Conservation (phyloP, 345 rosid species). For the Hirschfeldia incana region DNA sequence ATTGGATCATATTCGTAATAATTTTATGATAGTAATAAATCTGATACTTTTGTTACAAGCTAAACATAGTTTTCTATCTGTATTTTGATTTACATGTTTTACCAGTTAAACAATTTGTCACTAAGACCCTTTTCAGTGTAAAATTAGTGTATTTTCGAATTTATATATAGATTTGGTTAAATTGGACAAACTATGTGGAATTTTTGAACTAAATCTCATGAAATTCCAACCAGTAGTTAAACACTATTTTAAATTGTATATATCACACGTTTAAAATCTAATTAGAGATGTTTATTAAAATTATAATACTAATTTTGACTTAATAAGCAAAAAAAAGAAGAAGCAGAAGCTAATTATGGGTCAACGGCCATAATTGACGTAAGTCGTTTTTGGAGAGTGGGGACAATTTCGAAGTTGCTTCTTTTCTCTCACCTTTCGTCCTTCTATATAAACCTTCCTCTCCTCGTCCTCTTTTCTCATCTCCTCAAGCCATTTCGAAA, state of each 20-base stretch:
- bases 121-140: no score
- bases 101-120: no score
- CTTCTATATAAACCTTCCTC: background rate
- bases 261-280: background rate
- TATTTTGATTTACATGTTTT: no score
- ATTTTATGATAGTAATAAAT: no score
- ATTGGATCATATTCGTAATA: no score
- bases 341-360: conserved; percentile 22
- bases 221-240: background rate
- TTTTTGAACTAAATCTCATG: no score
- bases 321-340: background rate
- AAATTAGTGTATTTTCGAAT: no score
- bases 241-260: background rate
- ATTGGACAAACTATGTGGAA: no score
- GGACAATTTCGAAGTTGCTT: conserved; percentile 4
- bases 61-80: no score
- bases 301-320: background rate
- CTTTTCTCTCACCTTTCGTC: background rate
- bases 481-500: background rate
- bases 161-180: no score
- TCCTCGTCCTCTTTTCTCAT: background rate
- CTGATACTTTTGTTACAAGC: no score
- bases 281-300: background rate
- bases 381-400: conserved; percentile 30
- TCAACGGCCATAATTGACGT: conserved; percentile 39